phyloP scores from a whole-genome alignment of 176 grass and related monocot genomes.

The Alloteropsis semialata region DNA sequence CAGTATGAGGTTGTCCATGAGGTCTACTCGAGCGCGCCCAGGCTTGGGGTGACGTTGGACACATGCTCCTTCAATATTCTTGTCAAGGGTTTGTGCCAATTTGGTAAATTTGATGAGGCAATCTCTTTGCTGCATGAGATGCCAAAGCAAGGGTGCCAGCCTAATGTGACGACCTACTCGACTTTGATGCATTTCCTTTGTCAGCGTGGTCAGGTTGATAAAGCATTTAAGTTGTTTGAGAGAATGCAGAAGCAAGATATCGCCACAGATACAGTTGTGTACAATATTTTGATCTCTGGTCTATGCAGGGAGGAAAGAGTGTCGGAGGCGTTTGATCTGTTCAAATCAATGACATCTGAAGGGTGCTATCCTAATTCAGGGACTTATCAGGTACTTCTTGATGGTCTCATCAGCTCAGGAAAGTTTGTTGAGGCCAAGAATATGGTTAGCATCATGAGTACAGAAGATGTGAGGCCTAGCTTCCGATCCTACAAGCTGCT shows the following conservation, averaged over 20 bases:
- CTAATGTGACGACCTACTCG: conserved; percentile 71
- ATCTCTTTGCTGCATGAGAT: conserved; percentile 72
- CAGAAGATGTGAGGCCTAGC: conserved; percentile 54
- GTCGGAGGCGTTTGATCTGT: conserved; percentile 42
- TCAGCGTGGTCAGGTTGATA: conserved; percentile 33
- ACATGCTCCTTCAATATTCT: conserved; percentile 92
- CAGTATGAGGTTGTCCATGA: conserved; percentile 77
- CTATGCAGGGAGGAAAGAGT: conserved; percentile 61
- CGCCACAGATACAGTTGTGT: conserved; percentile 59
- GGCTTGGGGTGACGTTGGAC: conserved; percentile 58
- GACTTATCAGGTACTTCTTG: conserved; percentile 75
- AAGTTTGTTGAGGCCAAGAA: conserved; percentile 55
- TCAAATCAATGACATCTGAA: conserved; percentile 58
- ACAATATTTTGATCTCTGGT: conserved; percentile 85
- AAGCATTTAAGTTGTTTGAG: conserved; percentile 61
- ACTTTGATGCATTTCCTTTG: conserved; percentile 76
- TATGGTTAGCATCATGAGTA: conserved; percentile 57
- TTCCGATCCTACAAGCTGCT: conserved; percentile 77
- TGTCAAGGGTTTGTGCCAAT: conserved; percentile 70
- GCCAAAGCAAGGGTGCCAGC: conserved; percentile 66
- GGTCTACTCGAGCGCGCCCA: conserved; percentile 56
- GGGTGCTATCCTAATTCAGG: conserved; percentile 76
- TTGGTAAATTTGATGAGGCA: conserved; percentile 49
- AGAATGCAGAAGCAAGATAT: conserved; percentile 57
- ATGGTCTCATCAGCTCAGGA: conserved; percentile 59